Base-by-base conservation (phyloP, 345 rosid species). In the Melaleuca quinquenervia region DNA sequence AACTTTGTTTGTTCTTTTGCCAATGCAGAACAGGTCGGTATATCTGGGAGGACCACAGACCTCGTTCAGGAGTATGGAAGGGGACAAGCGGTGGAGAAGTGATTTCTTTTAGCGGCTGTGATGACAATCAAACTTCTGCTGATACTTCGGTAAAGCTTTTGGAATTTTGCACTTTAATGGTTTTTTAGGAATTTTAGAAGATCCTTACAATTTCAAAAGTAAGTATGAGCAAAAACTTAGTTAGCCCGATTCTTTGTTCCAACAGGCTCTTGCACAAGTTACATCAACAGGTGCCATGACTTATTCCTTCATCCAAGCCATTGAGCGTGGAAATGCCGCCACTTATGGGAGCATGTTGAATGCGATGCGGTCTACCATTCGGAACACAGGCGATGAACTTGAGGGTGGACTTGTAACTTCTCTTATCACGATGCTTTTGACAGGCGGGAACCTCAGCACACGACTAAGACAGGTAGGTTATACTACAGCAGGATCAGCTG, bases 221-320 rank as follows among this genome's bases (percentile, higher is more conserved):
- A 3, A 48, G 83, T 82, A 16, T 60, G 91, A 91, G 95, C 48
- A 20, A 48, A 70, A 70, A 70, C 80, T 70, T 2, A 70, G 16
- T 32, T 41, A 36, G 12, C 26, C 80, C 14, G 6, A 36, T 36
- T 70, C 26, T 70, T 26, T 70, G 24, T 36, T 26, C 48, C 48
- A 5, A 75, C 93, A 94, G 99, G 94, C 96, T 82, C 84, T 96
- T 32, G 92, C 99, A 24, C 93, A 86, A 85, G 88, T 91, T 83
- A 90, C 96, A 32, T 95, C 96, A 45, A 97, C 98, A 0, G 99
- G 99, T 60, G 99, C 96, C n/a, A 95, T 97, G 97, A 97, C 99
- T 15, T 97, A 93, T 84, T 88, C 98, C 70, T 95, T 97, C 91
- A 94, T 96, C 86, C 96, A 94, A 88, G 98, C 98, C 83, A 85